A percentile compares a stretch with the other conserved stretches of the same genome.
Conservation (phyloP, 768 basidiomycete genomes). For the Cubamyces sp. region DNA sequence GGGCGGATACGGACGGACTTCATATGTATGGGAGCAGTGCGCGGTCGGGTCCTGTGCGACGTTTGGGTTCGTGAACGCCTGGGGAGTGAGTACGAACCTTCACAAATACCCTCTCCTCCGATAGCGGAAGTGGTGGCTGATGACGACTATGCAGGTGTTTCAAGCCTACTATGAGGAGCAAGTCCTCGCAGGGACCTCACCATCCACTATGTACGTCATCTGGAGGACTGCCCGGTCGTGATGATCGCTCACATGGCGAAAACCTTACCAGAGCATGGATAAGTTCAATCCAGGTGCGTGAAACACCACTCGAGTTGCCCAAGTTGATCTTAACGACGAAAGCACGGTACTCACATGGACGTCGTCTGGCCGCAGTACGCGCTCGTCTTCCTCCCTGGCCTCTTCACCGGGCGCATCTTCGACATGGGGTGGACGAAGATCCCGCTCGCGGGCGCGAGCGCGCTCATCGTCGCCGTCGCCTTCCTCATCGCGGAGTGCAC, state of each 20-base stretch:
- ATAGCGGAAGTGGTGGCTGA: not conserved
- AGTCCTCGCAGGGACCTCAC: constrained; percentile 48
- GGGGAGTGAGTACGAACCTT: constrained; percentile 55
- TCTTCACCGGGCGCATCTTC: constrained; percentile 68
- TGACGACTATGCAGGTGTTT: constrained; percentile 50
- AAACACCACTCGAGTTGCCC: not conserved
- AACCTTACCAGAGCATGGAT: constrained; percentile 68
- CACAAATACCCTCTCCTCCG: not conserved
- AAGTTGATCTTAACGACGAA: constrained; percentile 5
- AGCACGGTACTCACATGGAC: not conserved
- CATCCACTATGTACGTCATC: constrained; percentile 60
- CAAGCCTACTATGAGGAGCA: constrained; percentile 69
- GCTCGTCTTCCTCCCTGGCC: constrained; percentile 59
- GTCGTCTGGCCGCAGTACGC: too few relatives aligned
- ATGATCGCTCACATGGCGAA: not conserved
- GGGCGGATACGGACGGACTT: not conserved
- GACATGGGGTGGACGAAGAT: constrained; percentile 68
- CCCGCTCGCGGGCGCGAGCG: constrained; percentile 50
- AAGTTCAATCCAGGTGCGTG: constrained; percentile 47
- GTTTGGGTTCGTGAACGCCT: constrained; percentile 73
- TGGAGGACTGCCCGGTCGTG: not conserved
- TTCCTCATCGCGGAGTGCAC: constrained; percentile 71
- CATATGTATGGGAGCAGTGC: not conserved
- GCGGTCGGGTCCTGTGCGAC: constrained; percentile 37
- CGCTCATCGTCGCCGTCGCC: constrained; percentile 52